Percentiles rank a stretch among this genome's conserved stretches.
Evolutionary conservation across 2,329 filamentous ascomycete species (phyloP).

Genomic region (Emericellopsis cladophorae): DNA sequence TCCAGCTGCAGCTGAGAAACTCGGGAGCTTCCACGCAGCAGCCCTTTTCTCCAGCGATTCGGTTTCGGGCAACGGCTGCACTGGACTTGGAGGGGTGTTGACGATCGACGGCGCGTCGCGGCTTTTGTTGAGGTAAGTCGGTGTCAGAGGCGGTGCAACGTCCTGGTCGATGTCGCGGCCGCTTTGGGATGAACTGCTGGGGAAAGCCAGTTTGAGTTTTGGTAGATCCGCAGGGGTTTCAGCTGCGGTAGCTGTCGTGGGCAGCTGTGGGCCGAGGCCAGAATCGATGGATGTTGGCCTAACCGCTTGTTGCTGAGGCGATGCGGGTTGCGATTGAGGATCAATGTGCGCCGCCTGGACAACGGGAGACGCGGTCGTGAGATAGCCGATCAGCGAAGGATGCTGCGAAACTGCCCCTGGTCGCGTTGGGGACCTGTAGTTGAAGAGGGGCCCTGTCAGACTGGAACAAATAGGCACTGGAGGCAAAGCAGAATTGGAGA

Average conservation of each 20-base stretch:
- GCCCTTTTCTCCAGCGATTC: conserved; percentile 13
- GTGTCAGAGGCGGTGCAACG: conserved; percentile 27
- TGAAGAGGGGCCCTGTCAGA: background rate
- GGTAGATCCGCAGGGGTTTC: conserved; percentile 7
- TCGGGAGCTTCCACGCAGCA: conserved; percentile 12
- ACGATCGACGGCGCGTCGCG: conserved; percentile 39
- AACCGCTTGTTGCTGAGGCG: background rate
- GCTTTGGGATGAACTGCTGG: conserved; percentile 13
- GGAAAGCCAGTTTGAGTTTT: conserved; percentile 14
- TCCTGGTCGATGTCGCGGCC: conserved; percentile 16
- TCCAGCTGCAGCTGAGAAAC: conserved; percentile 30
- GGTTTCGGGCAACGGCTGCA: conserved; percentile 22
- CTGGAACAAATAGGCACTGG: background rate
- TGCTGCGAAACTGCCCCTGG: conserved; percentile 31
- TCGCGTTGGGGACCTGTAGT: conserved; percentile 3
- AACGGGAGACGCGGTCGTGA: conserved; percentile 56
- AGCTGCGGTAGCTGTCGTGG: background rate
- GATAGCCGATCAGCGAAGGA: conserved; percentile 53
- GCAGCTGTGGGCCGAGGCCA: background rate
- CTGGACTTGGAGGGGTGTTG: conserved; percentile 55
- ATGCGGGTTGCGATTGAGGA: conserved; percentile 8
- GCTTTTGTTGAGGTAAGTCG: conserved; percentile 21
- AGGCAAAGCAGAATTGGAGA: background rate
- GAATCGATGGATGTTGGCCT: background rate
- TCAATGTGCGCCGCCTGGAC: conserved; percentile 42